Percentiles rank a stretch among this genome's conserved stretches.
phyloP scores from a whole-genome alignment of 192 early-diverging fungal species.

The Irineochytrium annulatum region DNA sequence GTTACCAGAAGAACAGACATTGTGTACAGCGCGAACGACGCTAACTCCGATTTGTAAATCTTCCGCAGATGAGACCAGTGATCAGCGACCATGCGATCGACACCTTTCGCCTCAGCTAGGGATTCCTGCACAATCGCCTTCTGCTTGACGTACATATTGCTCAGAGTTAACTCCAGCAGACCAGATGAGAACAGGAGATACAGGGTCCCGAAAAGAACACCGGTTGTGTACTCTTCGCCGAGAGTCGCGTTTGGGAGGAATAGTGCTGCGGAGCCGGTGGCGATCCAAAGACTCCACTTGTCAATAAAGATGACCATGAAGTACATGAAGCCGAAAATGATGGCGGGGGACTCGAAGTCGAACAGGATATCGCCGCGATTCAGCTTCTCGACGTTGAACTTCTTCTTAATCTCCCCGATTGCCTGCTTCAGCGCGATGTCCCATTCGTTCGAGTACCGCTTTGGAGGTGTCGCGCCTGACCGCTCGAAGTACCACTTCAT shows the following conservation, averaged over 20 bases:
- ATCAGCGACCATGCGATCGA: background rate
- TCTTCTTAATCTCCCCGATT: slow-evolving; percentile 37
- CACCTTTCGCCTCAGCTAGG: slow-evolving; percentile 9
- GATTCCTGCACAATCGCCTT: slow-evolving; percentile 15
- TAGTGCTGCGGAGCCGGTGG: slow-evolving; percentile 28
- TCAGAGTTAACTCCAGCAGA: slow-evolving; percentile 34
- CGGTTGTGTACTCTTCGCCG: slow-evolving; percentile 21
- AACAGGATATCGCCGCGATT: slow-evolving; percentile 46
- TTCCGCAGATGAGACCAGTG: slow-evolving; percentile 8
- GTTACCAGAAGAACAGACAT: slow-evolving; percentile 1
- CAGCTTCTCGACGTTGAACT: slow-evolving; percentile 43
- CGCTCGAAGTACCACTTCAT: slow-evolving; percentile 42
- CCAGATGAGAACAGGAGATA: slow-evolving; percentile 39
- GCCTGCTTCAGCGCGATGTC: slow-evolving; percentile 36
- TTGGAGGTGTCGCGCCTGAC: slow-evolving; percentile 21
- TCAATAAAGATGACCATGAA: slow-evolving; percentile 43
- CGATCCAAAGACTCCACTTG: slow-evolving; percentile 36
- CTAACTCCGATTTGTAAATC: slow-evolving; percentile 12
- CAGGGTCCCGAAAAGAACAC: slow-evolving; percentile 31
- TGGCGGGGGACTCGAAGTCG: slow-evolving; percentile 37
- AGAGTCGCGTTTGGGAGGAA: slow-evolving; percentile 11
- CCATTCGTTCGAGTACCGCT: slow-evolving; percentile 40
- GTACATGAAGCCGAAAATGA: slow-evolving; percentile 38
- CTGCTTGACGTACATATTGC: slow-evolving; percentile 17
- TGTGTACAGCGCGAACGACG: slow-evolving; percentile 11